phyloP scores from a whole-genome alignment of 768 basidiomycete species.

The Pleurotus cornucopiae region DNA sequence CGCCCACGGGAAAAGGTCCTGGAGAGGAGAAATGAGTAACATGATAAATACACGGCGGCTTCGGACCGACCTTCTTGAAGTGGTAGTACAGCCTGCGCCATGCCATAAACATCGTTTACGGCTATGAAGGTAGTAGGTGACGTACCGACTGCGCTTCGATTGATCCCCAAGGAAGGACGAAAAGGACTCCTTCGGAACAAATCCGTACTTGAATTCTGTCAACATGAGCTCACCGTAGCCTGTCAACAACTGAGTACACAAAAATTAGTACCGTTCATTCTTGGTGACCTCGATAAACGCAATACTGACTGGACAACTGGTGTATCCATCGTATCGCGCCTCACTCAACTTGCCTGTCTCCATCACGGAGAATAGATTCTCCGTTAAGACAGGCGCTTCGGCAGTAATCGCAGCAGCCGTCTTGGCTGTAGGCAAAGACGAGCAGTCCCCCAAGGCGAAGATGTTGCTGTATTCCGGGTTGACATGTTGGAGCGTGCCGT shows the following conservation, averaged over 20 bases:
- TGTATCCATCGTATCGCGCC: slow-evolving; percentile 85
- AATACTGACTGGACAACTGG: slow-evolving; percentile 70
- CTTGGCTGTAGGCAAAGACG: slow-evolving; percentile 90
- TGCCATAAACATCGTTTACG: slow-evolving; percentile 1
- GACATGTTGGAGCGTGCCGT: slow-evolving; percentile 74
- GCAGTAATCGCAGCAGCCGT: slow-evolving; percentile 92
- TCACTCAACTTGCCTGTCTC: slow-evolving; percentile 63
- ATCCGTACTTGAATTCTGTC: slow-evolving; percentile 92
- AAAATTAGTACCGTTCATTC: slow-evolving; percentile 5
- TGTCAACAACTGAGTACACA: slow-evolving; percentile 56
- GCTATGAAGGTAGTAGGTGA: slow-evolving; percentile 3
- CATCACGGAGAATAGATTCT: slow-evolving; percentile 79
- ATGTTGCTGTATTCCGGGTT: slow-evolving; percentile 80
- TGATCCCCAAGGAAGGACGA: slow-evolving; percentile 61
- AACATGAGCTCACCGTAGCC: slow-evolving; percentile 82
- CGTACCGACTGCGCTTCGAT: slow-evolving; percentile 66
- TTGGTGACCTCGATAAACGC: background rate
- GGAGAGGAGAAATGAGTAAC: slow-evolving; percentile 11
- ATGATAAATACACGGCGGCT: background rate
- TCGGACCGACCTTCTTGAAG: slow-evolving; percentile 64
- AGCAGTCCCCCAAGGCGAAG: slow-evolving; percentile 90
- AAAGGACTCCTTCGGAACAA: slow-evolving; percentile 86
- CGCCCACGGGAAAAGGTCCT: slow-evolving; percentile 68
- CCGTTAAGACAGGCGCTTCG: slow-evolving; percentile 85
- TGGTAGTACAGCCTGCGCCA: slow-evolving; percentile 72